Conservation (phyloP, 2,329 filamentous ascomycete species). For the Fusarium solani-melongenae region DNA sequence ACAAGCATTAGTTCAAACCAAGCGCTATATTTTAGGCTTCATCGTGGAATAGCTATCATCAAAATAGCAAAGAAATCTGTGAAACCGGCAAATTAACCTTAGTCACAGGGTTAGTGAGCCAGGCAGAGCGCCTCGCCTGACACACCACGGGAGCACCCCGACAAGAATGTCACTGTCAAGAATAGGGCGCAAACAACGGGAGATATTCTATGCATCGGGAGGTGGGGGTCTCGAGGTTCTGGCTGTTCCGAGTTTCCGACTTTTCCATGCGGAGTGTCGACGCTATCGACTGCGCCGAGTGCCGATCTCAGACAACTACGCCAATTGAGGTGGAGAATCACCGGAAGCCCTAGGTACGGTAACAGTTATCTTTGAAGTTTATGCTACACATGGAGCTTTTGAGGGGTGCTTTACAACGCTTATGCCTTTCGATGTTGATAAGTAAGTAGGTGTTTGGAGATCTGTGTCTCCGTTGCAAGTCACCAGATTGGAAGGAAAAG, state of each 20-base stretch:
- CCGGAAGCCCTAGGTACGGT: background rate
- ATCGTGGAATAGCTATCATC: background rate
- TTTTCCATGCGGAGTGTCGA: background rate
- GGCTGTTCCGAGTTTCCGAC: background rate
- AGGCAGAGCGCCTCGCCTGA: background rate
- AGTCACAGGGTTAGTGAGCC: background rate
- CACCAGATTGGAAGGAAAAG: background rate
- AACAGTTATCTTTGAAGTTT: background rate
- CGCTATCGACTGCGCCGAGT: background rate
- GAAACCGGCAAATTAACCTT: background rate
- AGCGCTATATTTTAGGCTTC: background rate
- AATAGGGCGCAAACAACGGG: background rate
- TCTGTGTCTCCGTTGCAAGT: background rate
- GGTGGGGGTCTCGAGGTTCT: background rate
- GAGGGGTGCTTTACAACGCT: too few species aligned
- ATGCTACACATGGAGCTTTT: background rate
- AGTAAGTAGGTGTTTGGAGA: background rate
- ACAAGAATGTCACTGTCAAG: background rate
- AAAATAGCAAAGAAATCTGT: background rate
- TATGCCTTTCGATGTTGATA: background rate
- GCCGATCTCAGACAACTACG: background rate
- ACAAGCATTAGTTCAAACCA: background rate
- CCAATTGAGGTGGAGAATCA: background rate
- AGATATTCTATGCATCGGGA: background rate
- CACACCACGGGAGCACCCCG: background rate